Conservation (phyloP, 2,329 filamentous ascomycete genomes). For the Cordyceps militaris region DNA sequence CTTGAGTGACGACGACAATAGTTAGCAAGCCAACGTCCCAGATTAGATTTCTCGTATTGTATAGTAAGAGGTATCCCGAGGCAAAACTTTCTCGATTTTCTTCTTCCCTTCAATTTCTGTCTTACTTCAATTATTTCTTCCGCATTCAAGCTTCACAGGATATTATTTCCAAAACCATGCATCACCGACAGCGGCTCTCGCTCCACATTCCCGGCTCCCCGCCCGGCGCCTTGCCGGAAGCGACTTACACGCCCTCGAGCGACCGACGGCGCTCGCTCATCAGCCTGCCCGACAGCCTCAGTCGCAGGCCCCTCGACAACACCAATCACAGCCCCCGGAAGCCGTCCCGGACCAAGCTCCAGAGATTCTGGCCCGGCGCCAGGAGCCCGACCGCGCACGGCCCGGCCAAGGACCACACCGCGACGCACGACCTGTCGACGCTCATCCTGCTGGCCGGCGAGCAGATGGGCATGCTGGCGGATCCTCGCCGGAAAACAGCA, state of each 20-base stretch:
- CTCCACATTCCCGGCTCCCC: slow-evolving; percentile 3
- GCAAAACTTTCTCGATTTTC: neutral
- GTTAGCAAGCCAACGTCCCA: too few species aligned
- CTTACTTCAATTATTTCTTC: neutral
- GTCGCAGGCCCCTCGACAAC: neutral
- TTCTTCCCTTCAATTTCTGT: neutral
- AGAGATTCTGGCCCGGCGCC: slow-evolving; percentile 3
- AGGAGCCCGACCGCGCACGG: neutral
- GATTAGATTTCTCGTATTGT: neutral
- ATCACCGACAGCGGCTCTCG: slow-evolving; percentile 5
- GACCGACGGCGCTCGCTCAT: slow-evolving; percentile 12
- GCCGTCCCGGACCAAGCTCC: neutral
- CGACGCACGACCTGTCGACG: neutral
- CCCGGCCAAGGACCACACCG: neutral
- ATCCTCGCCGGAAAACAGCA: neutral
- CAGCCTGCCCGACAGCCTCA: slow-evolving; percentile 8
- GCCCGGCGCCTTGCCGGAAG: neutral
- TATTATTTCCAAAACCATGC: neutral
- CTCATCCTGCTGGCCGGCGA: slow-evolving; percentile 6
- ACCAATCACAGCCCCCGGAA: neutral
- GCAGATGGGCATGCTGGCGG: slow-evolving; percentile 4
- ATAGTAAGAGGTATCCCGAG: neutral
- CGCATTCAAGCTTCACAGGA: neutral
- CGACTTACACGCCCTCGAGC: slow-evolving; percentile 8
- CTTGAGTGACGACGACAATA: slow-evolving; percentile 6